Base-by-base conservation (phyloP, 176 grass and related monocot genomes). In the Raddia distichophylla region DNA sequence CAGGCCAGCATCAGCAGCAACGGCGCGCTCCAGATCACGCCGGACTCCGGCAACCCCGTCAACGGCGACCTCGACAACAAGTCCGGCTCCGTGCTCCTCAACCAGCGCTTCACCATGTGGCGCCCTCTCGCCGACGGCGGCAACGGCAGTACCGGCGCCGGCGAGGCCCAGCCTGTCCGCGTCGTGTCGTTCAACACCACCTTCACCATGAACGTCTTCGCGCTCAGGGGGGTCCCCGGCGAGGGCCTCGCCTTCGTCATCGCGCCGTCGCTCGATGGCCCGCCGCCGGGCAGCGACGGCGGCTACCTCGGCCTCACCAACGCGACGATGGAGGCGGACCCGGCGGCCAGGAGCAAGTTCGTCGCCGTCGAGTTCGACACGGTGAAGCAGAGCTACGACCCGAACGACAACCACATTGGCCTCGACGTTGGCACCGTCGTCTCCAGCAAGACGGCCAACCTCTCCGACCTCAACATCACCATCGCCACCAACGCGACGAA, bases 321-420 rank as follows among this genome's bases (percentile, higher is more conserved):
- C 86, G 83, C 68, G 0, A 83, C 74, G 22, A 8, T 85, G 0
- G 22, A 89, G 1, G 8, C 60, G 69, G 48, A 1, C 5, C 37
- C n/a, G n/a, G n/a, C 78, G 18, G 5, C 16, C 35, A 16, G 0
- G 27, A 86, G 65, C 67, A 46, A 17, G 1, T 92, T 92, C 74
- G 90, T 92, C 2, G 90, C 86, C 1, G 5, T 92, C 1, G 92
- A 94, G 81, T 64, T 94, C 57, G 92, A 94, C 86, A 94, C 92
- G 33, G 4, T 85, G 10, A 89, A 82, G 35, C 77, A 91, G 80
- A 8, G 11, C 58, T 71, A 79, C 58, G 92, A 94, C 64, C 83
- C 73, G 0, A 71, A 82, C 73, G 68, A 35, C 73, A 91, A 94
- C 89, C 92, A 94, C 73, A 77, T 94, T 14, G 92, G 92, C 20